Base-by-base conservation (phyloP, 1,284 basidiomycete genomes). In the Mycosarcoma mackinlayi region DNA sequence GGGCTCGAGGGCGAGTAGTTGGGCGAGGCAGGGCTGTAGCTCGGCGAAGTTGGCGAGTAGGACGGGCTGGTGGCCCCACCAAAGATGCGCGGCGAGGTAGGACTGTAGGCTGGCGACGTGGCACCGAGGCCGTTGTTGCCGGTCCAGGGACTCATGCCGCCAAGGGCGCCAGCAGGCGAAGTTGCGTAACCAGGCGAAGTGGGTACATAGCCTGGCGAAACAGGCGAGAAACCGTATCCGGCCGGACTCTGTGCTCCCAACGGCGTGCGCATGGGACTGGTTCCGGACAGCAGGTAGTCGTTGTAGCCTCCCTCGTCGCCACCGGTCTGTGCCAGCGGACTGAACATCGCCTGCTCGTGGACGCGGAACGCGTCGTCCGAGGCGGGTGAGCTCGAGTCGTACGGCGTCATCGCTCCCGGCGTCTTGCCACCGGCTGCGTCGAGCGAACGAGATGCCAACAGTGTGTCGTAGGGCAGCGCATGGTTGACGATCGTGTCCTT, bases 401-500 rank as follows among this genome's bases (percentile, higher is more conserved):
- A 82, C 3, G 80, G 80, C 23, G 80, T 82, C 75, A 81, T 78
- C 31, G 73, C 80, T 19, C 75, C 75, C 1, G 80, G 80, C 38
- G 79, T 82, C 55, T 77, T 78, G 35, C 71, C 68, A 34, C 79
- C 80, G 18, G 64, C 61, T 1, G 62, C 65, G 42, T 79, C 76
- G 38, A 80, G 64, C 14, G 62, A 56, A 47, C 68, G 74, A 19
- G 62, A 63, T 6, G 66, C 66, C 30, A 93, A 90, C 48, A 83
- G 64, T 27, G 80, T 83, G 23, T 80, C 78, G 56, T 86, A 84
- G 0, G 94, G 94, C 59, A 97, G 86, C 40, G 93, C 91, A 80
- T 95, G 93, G 83, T 99, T 96, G 56, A 98, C 92, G 57, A 98
- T 94, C 46, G 97, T 95, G 71, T 98, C 95, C 87, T 98, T 96